phyloP scores from a whole-genome alignment of 179 eudicot species.

The Actinidia arguta region DNA sequence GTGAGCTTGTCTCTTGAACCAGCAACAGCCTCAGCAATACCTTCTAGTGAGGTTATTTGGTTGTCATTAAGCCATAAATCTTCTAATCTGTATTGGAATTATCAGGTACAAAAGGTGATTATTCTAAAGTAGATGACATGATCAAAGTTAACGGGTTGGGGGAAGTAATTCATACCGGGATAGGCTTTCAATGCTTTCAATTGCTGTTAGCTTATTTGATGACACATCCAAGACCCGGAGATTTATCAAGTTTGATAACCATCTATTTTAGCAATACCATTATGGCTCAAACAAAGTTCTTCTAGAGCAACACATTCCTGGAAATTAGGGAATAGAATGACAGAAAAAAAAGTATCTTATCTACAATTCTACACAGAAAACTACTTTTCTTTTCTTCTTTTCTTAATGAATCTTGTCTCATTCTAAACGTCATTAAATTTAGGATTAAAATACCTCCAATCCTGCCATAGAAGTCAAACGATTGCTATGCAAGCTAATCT shows the following conservation, averaged over 20 bases:
- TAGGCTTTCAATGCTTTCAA: constrained; percentile 72
- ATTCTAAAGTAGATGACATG: neutral
- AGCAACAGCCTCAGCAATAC: constrained; percentile 72
- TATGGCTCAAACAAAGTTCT: constrained; percentile 95
- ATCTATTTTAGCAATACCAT: constrained; percentile 93
- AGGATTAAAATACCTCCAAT: constrained; percentile 61
- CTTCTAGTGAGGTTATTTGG: constrained; percentile 78
- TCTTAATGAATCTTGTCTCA: neutral
- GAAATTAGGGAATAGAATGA: constrained; percentile 23
- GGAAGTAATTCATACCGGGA: constrained; percentile 49
- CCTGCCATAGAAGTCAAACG: constrained; percentile 88
- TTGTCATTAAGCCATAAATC: constrained; percentile 99
- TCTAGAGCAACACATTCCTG: constrained; percentile 93
- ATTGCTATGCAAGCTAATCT: constrained; percentile 96
- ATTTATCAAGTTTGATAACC: constrained; percentile 82
- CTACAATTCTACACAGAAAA: neutral
- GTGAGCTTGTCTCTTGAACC: constrained; percentile 89
- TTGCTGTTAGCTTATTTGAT: constrained; percentile 84
- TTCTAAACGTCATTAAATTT: neutral
- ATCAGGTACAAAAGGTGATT: neutral
- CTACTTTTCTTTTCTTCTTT: neutral
- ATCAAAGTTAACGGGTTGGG: neutral
- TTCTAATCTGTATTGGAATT: constrained; percentile 68
- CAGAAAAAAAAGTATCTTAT: neutral
- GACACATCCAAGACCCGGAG: constrained; percentile 88